Base-by-base conservation (phyloP, 306 rosid genomes). In the Castanea crenata region DNA sequence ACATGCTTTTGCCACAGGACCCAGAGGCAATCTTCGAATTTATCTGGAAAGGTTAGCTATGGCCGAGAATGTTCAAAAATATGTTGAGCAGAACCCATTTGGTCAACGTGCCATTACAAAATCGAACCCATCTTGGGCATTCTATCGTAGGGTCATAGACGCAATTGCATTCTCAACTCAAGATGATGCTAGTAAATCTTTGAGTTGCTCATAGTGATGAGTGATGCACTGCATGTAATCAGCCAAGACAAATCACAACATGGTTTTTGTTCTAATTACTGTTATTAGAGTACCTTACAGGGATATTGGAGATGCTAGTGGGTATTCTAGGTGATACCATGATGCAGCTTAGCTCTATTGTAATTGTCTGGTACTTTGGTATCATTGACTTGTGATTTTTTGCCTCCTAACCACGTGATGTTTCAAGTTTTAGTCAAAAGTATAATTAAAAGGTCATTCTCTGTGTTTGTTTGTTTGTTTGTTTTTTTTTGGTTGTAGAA, bases 91-190 rank as follows among this genome's bases (percentile, higher is more conserved):
- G 27, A 78, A 93, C 85, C 94, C 90, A 64, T 93, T 91, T 67
- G 98, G 99, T 55, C 98, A 92, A 80, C 78, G 79, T 27, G 82
- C 92, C 61, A 93, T 95, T 77, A 89, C 94, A 57, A 56, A 84
- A 78, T 55, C 85, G 38, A 78, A 81, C 76, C 87, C 73, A 51
- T 77, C 87, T 2, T 95, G 99, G 98, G 6, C 55, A 20, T 91
- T 80, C 78, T 91, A 95, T 79, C 6, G 75, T 2, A 23, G 38
- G 65, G 80, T 91, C 32, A 20, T 85, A 18, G 85, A 52, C 20
- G 27, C 74, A 20, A 69, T 20, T 44, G 38, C 19, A 31, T 1
- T 5, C 58, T 20, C 46, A 9, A 58, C 41, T 20, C 35, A 11
- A 19, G 64, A 65, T 20, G 78, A 49, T 5, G 64, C 52, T 23